phyloP scores from a whole-genome alignment of 257 asterid species.

The Apocynum venetum region DNA sequence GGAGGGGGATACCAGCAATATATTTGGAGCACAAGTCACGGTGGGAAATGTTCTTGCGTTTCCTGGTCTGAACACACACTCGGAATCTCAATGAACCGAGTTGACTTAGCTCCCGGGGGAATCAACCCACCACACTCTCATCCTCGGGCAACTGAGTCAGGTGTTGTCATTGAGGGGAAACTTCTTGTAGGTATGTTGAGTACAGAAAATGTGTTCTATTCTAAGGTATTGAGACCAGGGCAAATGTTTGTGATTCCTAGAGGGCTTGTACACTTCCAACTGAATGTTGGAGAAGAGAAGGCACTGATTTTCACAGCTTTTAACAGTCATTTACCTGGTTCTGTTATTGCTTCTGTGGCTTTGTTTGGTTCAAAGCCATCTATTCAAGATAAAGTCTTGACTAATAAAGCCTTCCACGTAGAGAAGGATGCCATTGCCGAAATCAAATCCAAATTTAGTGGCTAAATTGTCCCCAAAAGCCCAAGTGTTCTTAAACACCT shows the following conservation, averaged over 20 bases:
- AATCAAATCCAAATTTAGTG: conserved; percentile 29
- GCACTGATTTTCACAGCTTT: conserved; percentile 10
- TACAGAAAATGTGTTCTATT: conserved; percentile 9
- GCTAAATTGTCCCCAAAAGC: not conserved
- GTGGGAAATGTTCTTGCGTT: not conserved
- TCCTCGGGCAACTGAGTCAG: conserved; percentile 19
- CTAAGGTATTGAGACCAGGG: conserved; percentile 13
- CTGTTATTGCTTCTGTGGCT: not conserved
- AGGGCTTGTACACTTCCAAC: conserved; percentile 22
- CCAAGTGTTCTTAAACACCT: no score
- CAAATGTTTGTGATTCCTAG: conserved; percentile 20
- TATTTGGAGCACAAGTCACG: not conserved
- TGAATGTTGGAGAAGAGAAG: conserved; percentile 19
- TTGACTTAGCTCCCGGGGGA: conserved; percentile 14
- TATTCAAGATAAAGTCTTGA: conserved; percentile 9
- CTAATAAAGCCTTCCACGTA: conserved; percentile 8
- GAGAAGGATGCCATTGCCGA: not conserved
- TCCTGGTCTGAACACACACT: conserved; percentile 20
- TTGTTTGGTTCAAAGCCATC: conserved; percentile 11
- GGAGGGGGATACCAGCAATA: not conserved
- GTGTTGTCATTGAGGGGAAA: conserved; percentile 17
- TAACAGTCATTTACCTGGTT: conserved; percentile 19
- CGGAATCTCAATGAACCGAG: conserved; percentile 19
- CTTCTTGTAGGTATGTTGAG: conserved; percentile 12
- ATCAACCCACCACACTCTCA: conserved; percentile 24